A percentile compares a stretch with the other conserved stretches of the same genome.
Conservation (phyloP, 441 rosid species). For the Adansonia grandidieri region DNA sequence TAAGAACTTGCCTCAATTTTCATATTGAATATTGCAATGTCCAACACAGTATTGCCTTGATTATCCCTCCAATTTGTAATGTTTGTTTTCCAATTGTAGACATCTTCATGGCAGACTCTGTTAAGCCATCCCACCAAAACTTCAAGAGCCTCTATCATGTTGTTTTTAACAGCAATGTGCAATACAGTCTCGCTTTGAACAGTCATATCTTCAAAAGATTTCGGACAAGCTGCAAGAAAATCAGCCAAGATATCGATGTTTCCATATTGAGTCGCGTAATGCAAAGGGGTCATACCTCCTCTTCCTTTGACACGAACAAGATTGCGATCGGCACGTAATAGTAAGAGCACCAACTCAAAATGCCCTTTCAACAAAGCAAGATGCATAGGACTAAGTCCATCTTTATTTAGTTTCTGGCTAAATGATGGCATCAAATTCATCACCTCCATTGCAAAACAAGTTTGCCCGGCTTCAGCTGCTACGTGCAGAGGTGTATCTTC, state of each 20-base stretch:
- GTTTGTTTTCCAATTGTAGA: background rate
- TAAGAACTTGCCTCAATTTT: background rate
- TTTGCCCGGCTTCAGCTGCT: constrained; percentile 35
- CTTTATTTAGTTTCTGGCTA: constrained; percentile 21
- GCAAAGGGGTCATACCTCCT: constrained; percentile 43
- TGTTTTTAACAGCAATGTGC: constrained; percentile 32
- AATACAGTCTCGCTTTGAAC: constrained; percentile 36
- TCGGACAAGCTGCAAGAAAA: constrained; percentile 34
- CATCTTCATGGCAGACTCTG: constrained; percentile 16
- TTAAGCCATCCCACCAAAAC: constrained; percentile 21
- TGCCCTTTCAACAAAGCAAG: background rate
- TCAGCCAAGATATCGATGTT: constrained; percentile 23
- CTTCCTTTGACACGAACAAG: constrained; percentile 39
- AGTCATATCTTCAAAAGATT: constrained; percentile 34
- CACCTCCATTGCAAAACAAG: constrained; percentile 37
- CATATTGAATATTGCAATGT: constrained; percentile 22
- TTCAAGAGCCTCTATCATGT: constrained; percentile 19
- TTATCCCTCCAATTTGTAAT: constrained; percentile 27
- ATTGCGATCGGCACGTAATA: constrained; percentile 23
- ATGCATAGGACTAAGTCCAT: constrained; percentile 17
- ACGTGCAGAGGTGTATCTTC: constrained; percentile 39
- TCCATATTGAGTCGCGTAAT: constrained; percentile 31
- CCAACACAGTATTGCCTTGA: constrained; percentile 33
- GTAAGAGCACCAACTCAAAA: background rate
- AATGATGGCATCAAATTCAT: constrained; percentile 39